Evolutionary conservation across 345 rosid species (phyloP).

Genomic region (Citrus mangshanensis): DNA sequence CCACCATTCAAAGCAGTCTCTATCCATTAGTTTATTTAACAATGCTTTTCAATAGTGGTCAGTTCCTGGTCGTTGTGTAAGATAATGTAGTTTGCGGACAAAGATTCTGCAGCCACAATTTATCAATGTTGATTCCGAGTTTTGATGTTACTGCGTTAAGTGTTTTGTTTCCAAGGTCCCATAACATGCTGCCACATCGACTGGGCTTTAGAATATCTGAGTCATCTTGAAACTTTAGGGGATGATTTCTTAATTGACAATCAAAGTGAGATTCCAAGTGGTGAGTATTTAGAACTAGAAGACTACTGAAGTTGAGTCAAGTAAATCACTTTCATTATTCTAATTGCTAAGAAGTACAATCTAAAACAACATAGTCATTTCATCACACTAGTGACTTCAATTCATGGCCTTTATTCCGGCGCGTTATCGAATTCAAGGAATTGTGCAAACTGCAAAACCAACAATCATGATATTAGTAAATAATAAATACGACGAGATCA

Average conservation of each 20-base stretch:
- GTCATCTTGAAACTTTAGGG: neutral
- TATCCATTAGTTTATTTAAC: conserved; percentile 19
- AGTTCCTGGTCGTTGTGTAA: conserved; percentile 22
- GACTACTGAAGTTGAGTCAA: neutral
- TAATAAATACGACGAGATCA: neutral
- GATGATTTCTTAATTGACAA: neutral
- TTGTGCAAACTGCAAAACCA: conserved; percentile 39
- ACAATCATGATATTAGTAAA: neutral
- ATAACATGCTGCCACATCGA: neutral
- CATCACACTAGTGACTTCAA: neutral
- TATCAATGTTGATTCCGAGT: conserved; percentile 4
- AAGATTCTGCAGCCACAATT: conserved; percentile 21
- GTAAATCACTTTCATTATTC: neutral
- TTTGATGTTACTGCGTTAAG: conserved; percentile 5
- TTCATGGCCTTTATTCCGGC: neutral
- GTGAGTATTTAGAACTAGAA: neutral
- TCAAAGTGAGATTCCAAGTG: neutral
- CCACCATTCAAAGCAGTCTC: conserved; percentile 19
- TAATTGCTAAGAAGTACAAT: neutral
- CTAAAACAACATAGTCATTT: neutral
- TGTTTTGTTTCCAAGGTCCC: neutral
- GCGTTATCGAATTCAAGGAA: conserved; percentile 27
- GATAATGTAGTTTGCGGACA: conserved; percentile 22
- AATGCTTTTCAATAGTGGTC: conserved; percentile 18
- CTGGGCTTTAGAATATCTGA: neutral